Evolutionary conservation across 2,329 filamentous ascomycete genomes (phyloP), one percentile per base, ranked within the genome.

Genomic region (Curvularia hawaiiensis): DNA sequence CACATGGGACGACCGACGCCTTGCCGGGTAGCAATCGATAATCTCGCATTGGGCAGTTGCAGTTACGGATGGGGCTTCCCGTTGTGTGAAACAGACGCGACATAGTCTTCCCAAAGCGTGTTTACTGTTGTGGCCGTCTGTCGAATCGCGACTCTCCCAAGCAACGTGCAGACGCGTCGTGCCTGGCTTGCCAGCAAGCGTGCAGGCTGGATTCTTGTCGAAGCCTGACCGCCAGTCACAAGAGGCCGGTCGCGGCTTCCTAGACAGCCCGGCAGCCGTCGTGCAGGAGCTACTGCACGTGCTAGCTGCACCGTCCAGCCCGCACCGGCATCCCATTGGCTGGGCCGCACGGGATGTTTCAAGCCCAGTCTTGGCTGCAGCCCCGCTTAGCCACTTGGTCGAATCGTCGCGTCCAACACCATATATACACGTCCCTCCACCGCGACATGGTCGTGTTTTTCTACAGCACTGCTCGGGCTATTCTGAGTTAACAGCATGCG

Each of bases 391-490:
- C 54, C 47, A 54, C 54, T 56, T 58, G 61, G 69, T 69, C 73
- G 66, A 75, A 71, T 75, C 72, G 70, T 75, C 74, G 70, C 73
- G 73, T 75, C 71, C 60, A 71, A 70, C 65, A 73, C 71, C 67
- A 71, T 71, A 72, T 69, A 65, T 64, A 74, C 71, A 73, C 71
- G 70, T 66, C 64, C 67, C 67, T 68, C 65, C 67, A 77, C 68
- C 75, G 75, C 68, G 76, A 71, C 59, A 77, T 77, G 60, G 75
- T 77, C 75, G 75, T 68, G 75, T 75, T 76, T 75, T 72, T 53
- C 60, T 31, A 31, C 50, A 60, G 69, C 73, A 68, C 70, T 75
- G 61, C 50, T 67, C 64, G 65, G 70, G 55, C 71, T 68, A 58
- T 43, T 69, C 71, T 60, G 55, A 67, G 64, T 54, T 41, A 68